These are phyloP conservation scores for Cenchrus fungigraminus DNA, from an alignment of 176 grass and related monocot genomes.

Conservation along the genomic window DNA sequence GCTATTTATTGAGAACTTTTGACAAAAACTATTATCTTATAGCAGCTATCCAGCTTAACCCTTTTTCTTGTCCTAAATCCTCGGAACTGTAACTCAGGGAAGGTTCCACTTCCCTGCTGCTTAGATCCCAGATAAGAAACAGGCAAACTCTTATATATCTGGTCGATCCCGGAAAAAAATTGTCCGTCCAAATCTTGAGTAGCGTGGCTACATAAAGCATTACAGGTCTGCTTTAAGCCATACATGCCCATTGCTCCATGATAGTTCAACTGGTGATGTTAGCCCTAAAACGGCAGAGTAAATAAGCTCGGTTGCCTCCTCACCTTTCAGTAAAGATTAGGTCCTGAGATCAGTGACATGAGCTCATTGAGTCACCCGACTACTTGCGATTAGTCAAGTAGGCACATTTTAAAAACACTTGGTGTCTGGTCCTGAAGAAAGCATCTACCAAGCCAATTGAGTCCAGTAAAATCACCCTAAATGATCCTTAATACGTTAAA, in stretches of 20 bases:
- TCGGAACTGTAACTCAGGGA: neutral
- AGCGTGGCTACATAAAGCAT: conserved; percentile 12
- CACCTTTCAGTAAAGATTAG: conserved; percentile 11
- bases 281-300: conserved; percentile 11
- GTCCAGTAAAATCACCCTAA: conserved; percentile 7
- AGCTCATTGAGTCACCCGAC: neutral
- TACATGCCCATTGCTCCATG: neutral
- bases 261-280: neutral
- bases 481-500: neutral
- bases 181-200: neutral
- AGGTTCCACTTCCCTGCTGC: conserved; percentile 15
- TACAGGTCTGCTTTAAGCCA: neutral
- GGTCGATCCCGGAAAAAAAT: conserved; percentile 5
- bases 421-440: neutral
- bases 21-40: neutral
- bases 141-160: conserved; percentile 21
- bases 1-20: neutral
- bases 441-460: conserved; percentile 14
- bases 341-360: conserved; percentile 6
- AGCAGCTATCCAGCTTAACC: neutral
- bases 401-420: neutral
- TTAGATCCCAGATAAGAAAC: neutral
- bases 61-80: conserved; percentile 18
- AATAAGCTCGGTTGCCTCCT: neutral
- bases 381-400: neutral